Base-by-base conservation (phyloP, 208 protist species). In the Trypanosoma brucei region DNA sequence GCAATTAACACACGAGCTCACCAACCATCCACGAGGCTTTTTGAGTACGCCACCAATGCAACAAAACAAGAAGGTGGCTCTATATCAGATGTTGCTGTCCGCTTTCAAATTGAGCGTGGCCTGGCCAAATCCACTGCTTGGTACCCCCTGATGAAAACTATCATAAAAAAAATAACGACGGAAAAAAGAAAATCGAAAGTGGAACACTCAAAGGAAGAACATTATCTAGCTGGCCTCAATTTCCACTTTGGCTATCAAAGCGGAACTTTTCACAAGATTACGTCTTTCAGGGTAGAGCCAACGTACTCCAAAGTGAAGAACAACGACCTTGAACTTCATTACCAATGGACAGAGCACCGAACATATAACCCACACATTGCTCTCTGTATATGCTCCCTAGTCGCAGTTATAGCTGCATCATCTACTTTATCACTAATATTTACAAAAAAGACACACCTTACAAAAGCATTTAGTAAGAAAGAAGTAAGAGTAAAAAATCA, bases 231-330 rank as follows among this genome's bases (percentile, higher is more conserved):
- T 1, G 50, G 49, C 3, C 50, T 93, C 7, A 58, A 30, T 1
- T 87, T 91, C 39, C 65, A 65, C 56, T 88, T 88, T 59, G 86
- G 86, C 11, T 93, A 78, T 54, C 86, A 83, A 49, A 68, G 36
- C 0, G 75, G 78, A 1, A 78, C 78, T 2, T 69, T 76, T 34
- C 73, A 85, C 60, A 79, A 68, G 48, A 55, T 93, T 22, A 93
- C 86, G 37, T 76, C 70, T 22, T 86, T 86, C 52, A 9, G 42
- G 22, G 62, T 77, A 30, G 49, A 68, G 36, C 60, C 61, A 33
- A 55, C 58, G 2, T 93, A 93, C 71, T 60, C 67, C 3, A 50
- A 55, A 30, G 52, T 63, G 45, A 38, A 44, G 34, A 22, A 62
- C n/a, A 58, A 62, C 22, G 50, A 51, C 6, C 39, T 91, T 31